Evolutionary conservation across 2,329 filamentous ascomycete species (phyloP).

Genomic region (Orbilia quercus): DNA sequence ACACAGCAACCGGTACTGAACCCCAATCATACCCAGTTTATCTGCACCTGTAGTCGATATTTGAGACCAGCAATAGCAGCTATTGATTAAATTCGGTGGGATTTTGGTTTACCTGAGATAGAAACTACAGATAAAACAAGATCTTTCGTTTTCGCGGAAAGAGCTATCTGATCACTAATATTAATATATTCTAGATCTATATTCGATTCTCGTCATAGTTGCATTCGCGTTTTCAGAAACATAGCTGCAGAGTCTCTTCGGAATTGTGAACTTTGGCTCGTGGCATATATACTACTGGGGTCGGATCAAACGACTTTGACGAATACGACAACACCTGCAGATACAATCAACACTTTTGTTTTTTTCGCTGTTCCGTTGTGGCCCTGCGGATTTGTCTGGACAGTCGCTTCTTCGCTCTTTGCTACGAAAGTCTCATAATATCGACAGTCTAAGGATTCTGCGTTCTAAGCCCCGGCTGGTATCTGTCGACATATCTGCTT

Average conservation of each 20-base stretch:
- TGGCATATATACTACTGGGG: constrained; percentile 1
- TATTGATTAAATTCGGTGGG: too few species aligned
- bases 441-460: not conserved
- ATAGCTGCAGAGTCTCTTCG: too few species aligned
- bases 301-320: constrained; percentile 22
- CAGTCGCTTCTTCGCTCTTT: constrained; percentile 43
- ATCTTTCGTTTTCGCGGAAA: not conserved
- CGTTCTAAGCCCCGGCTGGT: constrained; percentile 1
- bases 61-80: too few species aligned
- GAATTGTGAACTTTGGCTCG: not conserved
- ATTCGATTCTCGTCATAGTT: constrained; percentile 4
- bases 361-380: constrained; percentile 13
- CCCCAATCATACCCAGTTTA: constrained; percentile 12
- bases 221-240: constrained; percentile 43
- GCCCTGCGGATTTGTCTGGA: not conserved
- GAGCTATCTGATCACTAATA: constrained; percentile 35
- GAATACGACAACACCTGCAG: constrained; percentile 23
- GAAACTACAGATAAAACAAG: too few species aligned
- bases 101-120: too few species aligned
- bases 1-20: constrained; percentile 18
- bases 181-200: constrained; percentile 13
- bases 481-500: constrained; percentile 10
- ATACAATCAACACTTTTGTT: constrained; percentile 39
- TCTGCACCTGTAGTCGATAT: too few species aligned
- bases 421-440: constrained; percentile 1